A percentile compares a stretch with the other conserved stretches of the same genome.
phyloP scores from a whole-genome alignment of 768 basidiomycete species.

The Tulasnella sp. region DNA sequence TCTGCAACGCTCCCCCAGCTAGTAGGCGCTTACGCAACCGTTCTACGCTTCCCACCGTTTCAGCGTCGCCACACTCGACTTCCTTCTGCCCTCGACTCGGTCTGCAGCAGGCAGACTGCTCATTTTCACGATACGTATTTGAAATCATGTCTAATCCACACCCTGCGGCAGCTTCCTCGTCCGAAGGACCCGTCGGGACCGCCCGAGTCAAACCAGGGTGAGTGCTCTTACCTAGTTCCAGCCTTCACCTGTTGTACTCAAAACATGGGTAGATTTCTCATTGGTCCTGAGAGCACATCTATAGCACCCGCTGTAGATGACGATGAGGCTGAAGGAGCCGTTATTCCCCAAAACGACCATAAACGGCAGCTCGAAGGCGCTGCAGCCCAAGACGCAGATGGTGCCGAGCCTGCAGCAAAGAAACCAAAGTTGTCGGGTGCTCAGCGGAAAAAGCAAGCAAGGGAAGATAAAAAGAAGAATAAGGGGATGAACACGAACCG shows the following conservation, averaged over 20 bases:
- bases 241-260: not conserved
- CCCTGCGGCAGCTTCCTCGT: not conserved
- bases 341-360: not conserved
- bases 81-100: not conserved
- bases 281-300: not conserved
- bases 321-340: constrained; percentile 1
- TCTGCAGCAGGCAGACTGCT: not conserved
- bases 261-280: not conserved
- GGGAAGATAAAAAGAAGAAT: constrained; percentile 53
- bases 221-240: not conserved
- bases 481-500: constrained; percentile 79
- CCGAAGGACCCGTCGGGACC: not conserved
- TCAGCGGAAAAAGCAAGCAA: constrained; percentile 42
- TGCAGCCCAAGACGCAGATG: not conserved
- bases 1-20: no score
- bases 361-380: not conserved
- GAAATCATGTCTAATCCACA: not conserved
- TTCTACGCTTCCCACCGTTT: no score
- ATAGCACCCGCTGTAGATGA: not conserved
- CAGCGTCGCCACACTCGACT: not conserved
- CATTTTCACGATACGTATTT: not conserved
- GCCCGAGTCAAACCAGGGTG: constrained; percentile 10
- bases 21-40: no score
- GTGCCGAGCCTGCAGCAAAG: constrained; percentile 27
- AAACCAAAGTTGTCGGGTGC: constrained; percentile 31